Conservation (phyloP, 306 rosid species). For the Coriaria nepalensis region DNA sequence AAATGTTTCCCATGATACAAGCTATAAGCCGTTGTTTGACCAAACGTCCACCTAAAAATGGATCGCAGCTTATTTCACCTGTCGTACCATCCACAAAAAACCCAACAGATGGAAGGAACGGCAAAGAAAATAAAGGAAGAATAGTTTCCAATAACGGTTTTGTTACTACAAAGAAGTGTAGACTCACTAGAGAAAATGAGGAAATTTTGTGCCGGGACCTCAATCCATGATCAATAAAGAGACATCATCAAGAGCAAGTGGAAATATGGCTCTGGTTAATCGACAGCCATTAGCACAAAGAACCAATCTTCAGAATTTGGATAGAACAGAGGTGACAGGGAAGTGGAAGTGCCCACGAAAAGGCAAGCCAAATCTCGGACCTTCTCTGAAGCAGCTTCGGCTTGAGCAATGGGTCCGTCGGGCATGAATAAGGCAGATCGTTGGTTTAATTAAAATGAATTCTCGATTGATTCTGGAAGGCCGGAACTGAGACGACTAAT, state of each 20-base stretch:
- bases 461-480: too few relatives aligned
- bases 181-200: constrained; percentile 7
- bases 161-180: constrained; percentile 37
- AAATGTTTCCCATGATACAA: constrained; percentile 5
- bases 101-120: constrained; percentile 19
- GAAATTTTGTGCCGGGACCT: constrained; percentile 22
- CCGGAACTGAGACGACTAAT: too few relatives aligned
- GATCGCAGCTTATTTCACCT: constrained; percentile 1
- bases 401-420: constrained; percentile 65
- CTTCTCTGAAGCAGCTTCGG: constrained; percentile 81
- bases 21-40: constrained; percentile 8
- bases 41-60: background rate
- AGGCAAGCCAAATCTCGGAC: constrained; percentile 52
- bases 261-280: constrained; percentile 16
- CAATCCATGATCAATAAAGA: constrained; percentile 11
- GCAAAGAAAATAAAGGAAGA: constrained; percentile 23
- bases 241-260: constrained; percentile 12
- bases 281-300: constrained; percentile 48
- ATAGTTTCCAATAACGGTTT: constrained; percentile 30
- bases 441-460: too few relatives aligned
- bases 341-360: constrained; percentile 83
- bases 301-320: constrained; percentile 42
- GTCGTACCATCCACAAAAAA: constrained; percentile 14
- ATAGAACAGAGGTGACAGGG: constrained; percentile 36
- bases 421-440: constrained; percentile 1